Evolutionary conservation across 768 basidiomycete genomes (phyloP).

Genomic region (Sporobolomyces phaffii): DNA sequence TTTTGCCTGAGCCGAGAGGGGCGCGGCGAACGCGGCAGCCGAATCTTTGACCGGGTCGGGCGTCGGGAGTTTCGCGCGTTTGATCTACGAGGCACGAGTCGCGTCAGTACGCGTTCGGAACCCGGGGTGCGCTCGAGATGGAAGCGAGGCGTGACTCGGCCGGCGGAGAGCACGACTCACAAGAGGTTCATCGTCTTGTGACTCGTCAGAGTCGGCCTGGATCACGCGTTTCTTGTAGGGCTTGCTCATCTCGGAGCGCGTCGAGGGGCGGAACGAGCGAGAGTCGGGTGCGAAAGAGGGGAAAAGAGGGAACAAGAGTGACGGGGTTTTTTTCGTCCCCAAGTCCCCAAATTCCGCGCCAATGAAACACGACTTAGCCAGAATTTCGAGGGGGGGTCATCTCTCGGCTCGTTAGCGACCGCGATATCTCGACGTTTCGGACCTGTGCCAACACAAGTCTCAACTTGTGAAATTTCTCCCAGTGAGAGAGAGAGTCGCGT

Average conservation of each 20-base stretch:
- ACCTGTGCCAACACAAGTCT: too few relatives aligned
- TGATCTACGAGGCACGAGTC: conserved; percentile 1
- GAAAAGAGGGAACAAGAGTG: background rate
- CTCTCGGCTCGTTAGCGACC: too few relatives aligned
- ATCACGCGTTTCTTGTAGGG: conserved; percentile 40
- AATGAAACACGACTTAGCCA: background rate
- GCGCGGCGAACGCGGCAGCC: background rate
- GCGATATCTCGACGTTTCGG: too few relatives aligned
- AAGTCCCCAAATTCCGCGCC: background rate
- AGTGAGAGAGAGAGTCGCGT: too few relatives aligned
- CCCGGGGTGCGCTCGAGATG: background rate
- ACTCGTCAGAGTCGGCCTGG: conserved; percentile 24
- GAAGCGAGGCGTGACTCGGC: background rate
- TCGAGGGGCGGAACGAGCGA: background rate
- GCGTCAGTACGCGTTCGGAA: background rate
- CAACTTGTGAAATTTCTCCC: too few relatives aligned
- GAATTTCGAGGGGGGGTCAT: too few relatives aligned
- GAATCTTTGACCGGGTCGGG: conserved; percentile 1
- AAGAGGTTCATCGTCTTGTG: conserved; percentile 25
- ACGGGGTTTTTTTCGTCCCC: background rate
- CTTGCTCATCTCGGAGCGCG: conserved; percentile 8
- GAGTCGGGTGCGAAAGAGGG: background rate
- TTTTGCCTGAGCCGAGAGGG: background rate
- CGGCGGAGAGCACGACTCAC: conserved; percentile 15
- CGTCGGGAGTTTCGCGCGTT: background rate